Base-by-base conservation (phyloP, 1,284 basidiomycete genomes). In the Ganoderma leucocontextum region DNA sequence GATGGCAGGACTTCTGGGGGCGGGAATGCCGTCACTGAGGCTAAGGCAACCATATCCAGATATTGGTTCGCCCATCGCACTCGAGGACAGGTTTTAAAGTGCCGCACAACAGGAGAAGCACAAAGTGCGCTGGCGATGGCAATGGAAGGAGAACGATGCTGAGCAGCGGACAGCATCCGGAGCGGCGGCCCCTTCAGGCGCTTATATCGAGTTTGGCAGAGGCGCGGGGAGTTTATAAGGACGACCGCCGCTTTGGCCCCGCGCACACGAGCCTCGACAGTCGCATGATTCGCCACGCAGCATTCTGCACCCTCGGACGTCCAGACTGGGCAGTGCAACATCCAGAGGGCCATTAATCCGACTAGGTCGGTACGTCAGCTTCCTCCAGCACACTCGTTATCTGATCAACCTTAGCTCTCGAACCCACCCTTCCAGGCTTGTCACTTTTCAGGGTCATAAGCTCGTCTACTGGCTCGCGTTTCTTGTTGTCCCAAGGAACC, bases 381-480 rank as follows among this genome's bases (percentile, higher is more conserved):
- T 17, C 52, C 33, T 55, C 33, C 52, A 55, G 47, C 52, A 22
- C 61, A 13, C 60, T 19, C 41, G 33, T 68, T 68, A 65, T 68
- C 67, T 65, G 67, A 68, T 68, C 57, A 57, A 59, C 57, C 63
- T 52, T 59, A 12, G n/a, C 58, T 10, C 55, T 47, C 63, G 39
- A 12, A 36, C 17, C 35, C 35, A 22, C 38, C 36, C 57, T 22
- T 29, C 29, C 52, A 55, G 52, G 29, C 52, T 55, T 55, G 52
- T 35, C 52, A 33, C 52, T 33, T 22, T 5, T 59, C 36, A n/a
- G 6, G 36, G 57, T 59, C 57, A 41, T 39, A 25, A 38, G 36
- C 57, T 38, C 25, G 3, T 12, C 57, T n/a, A 25, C 57, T 36
- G 10, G 57, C 57, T 36, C 33, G 19, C 36, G 35, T 22, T 38